Base-by-base conservation (phyloP, 805 yeast genomes). In the Ogataea ganodermae region DNA sequence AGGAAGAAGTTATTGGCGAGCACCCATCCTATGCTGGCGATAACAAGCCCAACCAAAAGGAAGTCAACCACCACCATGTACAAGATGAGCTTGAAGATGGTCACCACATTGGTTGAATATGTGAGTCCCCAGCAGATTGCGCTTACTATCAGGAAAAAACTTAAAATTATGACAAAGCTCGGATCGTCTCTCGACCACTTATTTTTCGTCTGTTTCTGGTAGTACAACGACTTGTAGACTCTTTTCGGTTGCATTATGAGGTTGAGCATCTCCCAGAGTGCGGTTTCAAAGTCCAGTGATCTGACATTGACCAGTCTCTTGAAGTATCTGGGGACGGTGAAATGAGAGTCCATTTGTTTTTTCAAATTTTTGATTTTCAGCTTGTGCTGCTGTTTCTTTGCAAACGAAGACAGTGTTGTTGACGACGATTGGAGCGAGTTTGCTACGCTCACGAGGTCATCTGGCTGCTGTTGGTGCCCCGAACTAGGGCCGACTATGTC, bases 111-210 rank as follows among this genome's bases (percentile, higher is more conserved):
- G 3, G 89, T 85, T 2, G 87, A 76, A 62, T 88, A 90, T 1
- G 89, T 86, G 41, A 87, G 66, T 3, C 97, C 96, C 97, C 97
- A 90, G 1, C 89, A 94, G 18, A 91, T 61, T 0, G 97, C 96
- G 51, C 91, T 81, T 3, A 88, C 63, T 1, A 80, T 73, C 22
- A 91, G 68, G 49, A 90, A 76, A 2, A 74, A 70, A n/a, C 86
- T 76, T 44, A 90, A 71, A 33, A 91, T 69, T 26, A 91, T 76
- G 51, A 88, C 81, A 61, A 91, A 90, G 22, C 94, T 83, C 0
- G 97, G 97, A 65, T 90, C 97, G 66, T 91, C 97, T 53, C 97
- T 75, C 1, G 96, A 83, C 84, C 95, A 89, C 53, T 81, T 79
- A 57, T 84, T 79, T 59, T 81, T 83, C 2, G 89, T 84, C 57